A percentile compares a stretch with the other conserved stretches of the same genome.
phyloP scores from a whole-genome alignment of 352 stramenopile genomes.

The Pythium monospermum region DNA sequence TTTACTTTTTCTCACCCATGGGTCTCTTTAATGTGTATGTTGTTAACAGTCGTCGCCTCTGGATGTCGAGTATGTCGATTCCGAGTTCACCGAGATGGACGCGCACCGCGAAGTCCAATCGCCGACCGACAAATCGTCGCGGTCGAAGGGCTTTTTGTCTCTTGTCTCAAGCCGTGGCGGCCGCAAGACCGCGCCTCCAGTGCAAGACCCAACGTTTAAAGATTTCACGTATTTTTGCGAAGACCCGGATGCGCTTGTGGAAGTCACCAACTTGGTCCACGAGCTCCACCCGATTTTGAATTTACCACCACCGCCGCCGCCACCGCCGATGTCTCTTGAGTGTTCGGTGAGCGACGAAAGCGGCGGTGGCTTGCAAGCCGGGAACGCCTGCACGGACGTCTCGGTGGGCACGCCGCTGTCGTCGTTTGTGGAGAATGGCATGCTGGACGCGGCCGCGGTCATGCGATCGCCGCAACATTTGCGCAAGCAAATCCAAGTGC shows the following conservation, averaged over 20 bases:
- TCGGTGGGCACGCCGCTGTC: slow-evolving; percentile 62
- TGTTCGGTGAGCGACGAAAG: too few relatives aligned
- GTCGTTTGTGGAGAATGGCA: slow-evolving; percentile 79
- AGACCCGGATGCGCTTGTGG: slow-evolving; percentile 79
- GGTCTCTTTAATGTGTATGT: not conserved
- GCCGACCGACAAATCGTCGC: slow-evolving; percentile 74
- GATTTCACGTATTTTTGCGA: slow-evolving; percentile 89
- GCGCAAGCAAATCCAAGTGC: slow-evolving; percentile 59
- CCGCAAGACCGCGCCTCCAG: slow-evolving; percentile 65
- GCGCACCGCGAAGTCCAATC: slow-evolving; percentile 79
- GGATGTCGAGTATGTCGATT: slow-evolving; percentile 84
- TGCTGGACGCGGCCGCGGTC: slow-evolving; percentile 30
- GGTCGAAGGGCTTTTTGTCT: slow-evolving; percentile 81
- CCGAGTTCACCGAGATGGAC: slow-evolving; percentile 83
- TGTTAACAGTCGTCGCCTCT: slow-evolving; percentile 54
- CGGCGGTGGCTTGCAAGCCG: too few relatives aligned
- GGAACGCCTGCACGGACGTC: too few relatives aligned
- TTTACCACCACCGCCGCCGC: slow-evolving; percentile 31
- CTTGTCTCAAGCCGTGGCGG: slow-evolving; percentile 61
- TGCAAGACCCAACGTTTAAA: slow-evolving; percentile 87
- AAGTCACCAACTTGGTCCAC: slow-evolving; percentile 75
- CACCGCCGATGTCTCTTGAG: too few relatives aligned
- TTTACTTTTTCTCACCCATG: not conserved
- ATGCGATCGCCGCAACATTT: slow-evolving; percentile 38
- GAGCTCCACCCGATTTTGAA: slow-evolving; percentile 59